Percentiles rank a stretch among this genome's conserved stretches.
These are phyloP conservation scores for Phyllosticta paracitricarpa DNA, from an alignment of 2,329 filamentous ascomycete genomes.

Conservation along the genomic window DNA sequence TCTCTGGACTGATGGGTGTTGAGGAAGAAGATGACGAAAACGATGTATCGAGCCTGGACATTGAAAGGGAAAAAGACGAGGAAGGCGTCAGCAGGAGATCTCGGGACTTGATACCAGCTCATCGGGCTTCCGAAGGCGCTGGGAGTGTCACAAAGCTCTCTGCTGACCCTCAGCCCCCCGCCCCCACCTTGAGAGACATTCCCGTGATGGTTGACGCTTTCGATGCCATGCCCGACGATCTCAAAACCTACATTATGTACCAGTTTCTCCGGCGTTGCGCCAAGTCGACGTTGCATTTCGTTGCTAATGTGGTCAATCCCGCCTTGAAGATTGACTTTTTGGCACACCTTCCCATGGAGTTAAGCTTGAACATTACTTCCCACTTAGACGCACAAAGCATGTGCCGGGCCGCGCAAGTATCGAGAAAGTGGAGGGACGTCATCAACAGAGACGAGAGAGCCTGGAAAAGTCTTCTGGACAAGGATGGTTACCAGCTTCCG, in stretches of 20 bases:
- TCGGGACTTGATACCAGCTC: not conserved
- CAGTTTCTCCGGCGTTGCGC: constrained; percentile 83
- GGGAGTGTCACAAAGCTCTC: not conserved
- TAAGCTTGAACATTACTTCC: constrained; percentile 77
- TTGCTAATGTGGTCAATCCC: constrained; percentile 86
- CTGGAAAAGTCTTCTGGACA: constrained; percentile 87
- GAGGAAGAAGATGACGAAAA: constrained; percentile 22
- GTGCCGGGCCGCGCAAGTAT: constrained; percentile 84
- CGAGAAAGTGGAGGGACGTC: constrained; percentile 83
- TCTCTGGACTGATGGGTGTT: constrained; percentile 18
- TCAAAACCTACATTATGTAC: constrained; percentile 96
- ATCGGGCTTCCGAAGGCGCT: not conserved
- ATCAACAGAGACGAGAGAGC: constrained; percentile 89
- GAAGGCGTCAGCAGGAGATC: not conserved
- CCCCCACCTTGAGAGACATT: constrained; percentile 58
- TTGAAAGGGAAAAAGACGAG: constrained; percentile 11
- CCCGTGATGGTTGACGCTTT: constrained; percentile 80
- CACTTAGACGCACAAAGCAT: constrained; percentile 80
- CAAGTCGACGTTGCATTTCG: constrained; percentile 77
- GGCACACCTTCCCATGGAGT: constrained; percentile 69
- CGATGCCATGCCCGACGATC: constrained; percentile 77
- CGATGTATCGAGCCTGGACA: constrained; percentile 28
- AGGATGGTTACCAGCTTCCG: constrained; percentile 69
- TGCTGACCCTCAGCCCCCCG: constrained; percentile 24
- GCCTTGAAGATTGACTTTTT: constrained; percentile 92